Base-by-base conservation (phyloP, 371 early-diverging fungal species). In the Coemansia linderi region DNA sequence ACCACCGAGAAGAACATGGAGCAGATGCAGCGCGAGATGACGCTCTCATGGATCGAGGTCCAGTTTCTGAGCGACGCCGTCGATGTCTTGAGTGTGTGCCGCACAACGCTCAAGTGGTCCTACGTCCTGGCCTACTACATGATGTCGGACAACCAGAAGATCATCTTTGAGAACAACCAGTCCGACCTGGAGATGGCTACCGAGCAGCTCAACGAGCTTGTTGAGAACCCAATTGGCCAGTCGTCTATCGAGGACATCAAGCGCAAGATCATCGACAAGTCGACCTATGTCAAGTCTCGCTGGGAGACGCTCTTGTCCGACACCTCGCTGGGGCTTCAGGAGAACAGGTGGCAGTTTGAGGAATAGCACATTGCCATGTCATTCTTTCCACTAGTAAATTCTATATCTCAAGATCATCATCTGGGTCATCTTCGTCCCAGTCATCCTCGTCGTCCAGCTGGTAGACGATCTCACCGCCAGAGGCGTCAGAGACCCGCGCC, bases 21-120 rank as follows among this genome's bases (percentile, higher is more conserved):
- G 68, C 92, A 92, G 72, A 92, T 97, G 90, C 98, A 97, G 81
- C 73, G 73, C 38, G 72, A 75, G 40, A 87, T 19, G 31, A 90
- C 90, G 37, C 84, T 97, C 54, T 94, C 96, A 37, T 98, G 99
- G 99, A 98, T 98, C 74, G 97, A 98, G 83, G 97, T 96, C 1
- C 98, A 98, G 83, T 98, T 97, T 79, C 81, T 98, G 38, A 88
- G 89, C 69, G 91, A 91, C 44, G 98, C 97, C 6, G 93, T 95
- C 43, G 94, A 95, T 77, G 91, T 90, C 0, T 87, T 97, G 15
- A 86, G 92, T 13, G 82, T 89, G 63, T 90, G 95, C 69, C 91
- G 99, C 66, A 90, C 85, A 79, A 95, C 94, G 0, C 87, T 98
- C 38, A 95, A 93, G 73, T 98, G 97, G 97, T 95, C 97, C 0